Percentiles rank a stretch among this genome's conserved stretches.
phyloP scores from a whole-genome alignment of 441 rosid genomes.

The Mallotus repandus region DNA sequence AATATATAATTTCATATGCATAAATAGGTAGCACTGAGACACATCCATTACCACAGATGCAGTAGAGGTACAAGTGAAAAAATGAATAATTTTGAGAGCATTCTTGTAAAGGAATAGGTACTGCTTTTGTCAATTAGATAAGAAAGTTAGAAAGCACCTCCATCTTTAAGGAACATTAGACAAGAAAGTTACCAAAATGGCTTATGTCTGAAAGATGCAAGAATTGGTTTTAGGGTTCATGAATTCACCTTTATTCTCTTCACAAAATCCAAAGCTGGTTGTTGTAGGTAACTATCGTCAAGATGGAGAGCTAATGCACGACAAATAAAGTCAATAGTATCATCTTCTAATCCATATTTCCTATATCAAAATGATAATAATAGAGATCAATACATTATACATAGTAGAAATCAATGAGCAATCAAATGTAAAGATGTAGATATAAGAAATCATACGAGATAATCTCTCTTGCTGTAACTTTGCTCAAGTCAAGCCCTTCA shows the following conservation, averaged over 20 bases:
- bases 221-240: background rate
- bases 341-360: constrained; percentile 82
- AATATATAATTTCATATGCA: too few relatives aligned
- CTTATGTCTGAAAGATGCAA: background rate
- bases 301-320: constrained; percentile 87
- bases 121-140: too few relatives aligned
- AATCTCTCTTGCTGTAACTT: constrained; percentile 68
- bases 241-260: constrained; percentile 82
- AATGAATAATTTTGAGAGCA: too few relatives aligned
- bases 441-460: constrained; percentile 47
- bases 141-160: background rate
- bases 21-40: too few relatives aligned
- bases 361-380: constrained; percentile 29
- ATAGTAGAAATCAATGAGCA: background rate
- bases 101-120: too few relatives aligned
- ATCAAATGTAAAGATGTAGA: background rate
- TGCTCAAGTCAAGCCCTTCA: constrained; percentile 79
- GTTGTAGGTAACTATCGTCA: constrained; percentile 62
- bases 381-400: background rate
- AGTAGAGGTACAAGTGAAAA: too few relatives aligned
- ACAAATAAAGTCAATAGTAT: constrained; percentile 84
- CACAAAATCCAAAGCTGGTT: constrained; percentile 77
- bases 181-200: background rate
- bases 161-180: background rate
- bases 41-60: too few relatives aligned